Percentiles rank a stretch among this genome's conserved stretches.
These are phyloP conservation scores for Curvularia hawaiiensis DNA, from an alignment of 2,329 filamentous ascomycete genomes.

Conservation along the genomic window DNA sequence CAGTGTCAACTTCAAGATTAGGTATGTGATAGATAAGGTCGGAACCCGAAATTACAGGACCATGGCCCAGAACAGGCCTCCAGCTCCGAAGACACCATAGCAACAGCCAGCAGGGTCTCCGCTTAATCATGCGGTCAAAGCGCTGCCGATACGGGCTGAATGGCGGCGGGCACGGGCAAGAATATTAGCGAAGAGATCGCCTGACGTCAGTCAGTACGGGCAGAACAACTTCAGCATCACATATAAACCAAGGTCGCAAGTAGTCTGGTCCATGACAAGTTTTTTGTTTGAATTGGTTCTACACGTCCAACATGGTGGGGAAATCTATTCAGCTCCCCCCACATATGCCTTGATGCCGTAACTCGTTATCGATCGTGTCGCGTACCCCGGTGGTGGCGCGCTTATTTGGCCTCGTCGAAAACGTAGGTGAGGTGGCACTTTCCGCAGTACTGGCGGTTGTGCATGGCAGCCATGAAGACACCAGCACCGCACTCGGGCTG, in stretches of 20 bases:
- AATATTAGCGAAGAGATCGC: neutral
- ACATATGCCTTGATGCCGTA: slow-evolving; percentile 32
- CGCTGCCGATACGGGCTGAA: neutral
- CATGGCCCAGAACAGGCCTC: neutral
- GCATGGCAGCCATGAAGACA: slow-evolving; percentile 99
- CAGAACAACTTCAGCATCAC: neutral
- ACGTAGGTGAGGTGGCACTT: slow-evolving; percentile 74
- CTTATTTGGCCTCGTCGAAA: slow-evolving; percentile 68
- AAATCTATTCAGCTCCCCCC: slow-evolving; percentile 31
- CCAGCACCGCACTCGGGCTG: slow-evolving; percentile 86
- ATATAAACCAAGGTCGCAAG: neutral
- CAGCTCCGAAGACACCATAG: neutral
- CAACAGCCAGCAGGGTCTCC: neutral
- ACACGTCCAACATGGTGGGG: slow-evolving; percentile 32
- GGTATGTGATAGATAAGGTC: neutral
- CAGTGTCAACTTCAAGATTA: neutral
- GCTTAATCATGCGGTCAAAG: slow-evolving; percentile 1
- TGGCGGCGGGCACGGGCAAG: neutral
- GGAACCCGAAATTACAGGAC: neutral
- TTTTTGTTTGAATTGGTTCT: slow-evolving; percentile 32
- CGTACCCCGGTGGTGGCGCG: slow-evolving; percentile 19
- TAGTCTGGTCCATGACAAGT: slow-evolving; percentile 22
- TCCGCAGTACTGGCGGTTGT: slow-evolving; percentile 97
- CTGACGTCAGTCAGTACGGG: slow-evolving; percentile 2
- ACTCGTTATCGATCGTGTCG: slow-evolving; percentile 32